These are phyloP conservation scores for Boletales sp. DNA, from an alignment of 768 basidiomycete genomes.

Conservation along the genomic window DNA sequence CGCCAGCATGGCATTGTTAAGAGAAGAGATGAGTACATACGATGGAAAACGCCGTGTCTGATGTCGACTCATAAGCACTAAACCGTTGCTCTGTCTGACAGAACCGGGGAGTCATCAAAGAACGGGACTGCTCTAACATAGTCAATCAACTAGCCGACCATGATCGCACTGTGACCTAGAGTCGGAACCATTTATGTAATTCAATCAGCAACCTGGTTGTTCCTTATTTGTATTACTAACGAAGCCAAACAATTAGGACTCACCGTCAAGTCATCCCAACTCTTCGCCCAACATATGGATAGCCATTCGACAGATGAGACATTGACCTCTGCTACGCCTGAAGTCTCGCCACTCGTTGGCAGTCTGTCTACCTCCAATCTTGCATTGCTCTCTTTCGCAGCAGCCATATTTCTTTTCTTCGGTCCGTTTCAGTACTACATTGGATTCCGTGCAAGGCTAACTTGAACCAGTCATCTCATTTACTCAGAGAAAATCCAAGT, in stretches of 20 bases:
- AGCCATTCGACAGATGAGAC: slow-evolving; percentile 3
- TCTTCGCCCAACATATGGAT: slow-evolving; percentile 11
- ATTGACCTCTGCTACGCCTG: slow-evolving; percentile 22
- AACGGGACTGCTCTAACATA: no score
- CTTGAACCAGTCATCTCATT: slow-evolving; percentile 43
- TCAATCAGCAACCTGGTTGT: neutral
- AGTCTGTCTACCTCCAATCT: slow-evolving; percentile 39
- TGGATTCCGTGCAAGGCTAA: slow-evolving; percentile 12
- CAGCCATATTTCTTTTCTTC: slow-evolving; percentile 42
- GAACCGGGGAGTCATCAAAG: no score
- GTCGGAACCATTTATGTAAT: no score
- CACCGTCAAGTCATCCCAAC: no score
- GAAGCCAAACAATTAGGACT: slow-evolving; percentile 18
- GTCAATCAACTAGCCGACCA: no score
- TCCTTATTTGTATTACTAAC: slow-evolving; percentile 18
- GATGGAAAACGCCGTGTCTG: no score
- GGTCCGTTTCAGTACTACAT: slow-evolving; percentile 32
- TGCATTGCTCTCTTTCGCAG: slow-evolving; percentile 38
- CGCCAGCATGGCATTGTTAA: no score
- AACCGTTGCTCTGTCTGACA: no score
- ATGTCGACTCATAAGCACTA: no score
- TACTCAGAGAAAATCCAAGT: slow-evolving; percentile 39
- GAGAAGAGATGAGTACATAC: no score
- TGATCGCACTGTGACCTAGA: no score
- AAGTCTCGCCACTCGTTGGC: slow-evolving; percentile 34